Evolutionary conservation across 2,329 filamentous ascomycete species (phyloP).

Genomic region (Fusarium virguliforme): DNA sequence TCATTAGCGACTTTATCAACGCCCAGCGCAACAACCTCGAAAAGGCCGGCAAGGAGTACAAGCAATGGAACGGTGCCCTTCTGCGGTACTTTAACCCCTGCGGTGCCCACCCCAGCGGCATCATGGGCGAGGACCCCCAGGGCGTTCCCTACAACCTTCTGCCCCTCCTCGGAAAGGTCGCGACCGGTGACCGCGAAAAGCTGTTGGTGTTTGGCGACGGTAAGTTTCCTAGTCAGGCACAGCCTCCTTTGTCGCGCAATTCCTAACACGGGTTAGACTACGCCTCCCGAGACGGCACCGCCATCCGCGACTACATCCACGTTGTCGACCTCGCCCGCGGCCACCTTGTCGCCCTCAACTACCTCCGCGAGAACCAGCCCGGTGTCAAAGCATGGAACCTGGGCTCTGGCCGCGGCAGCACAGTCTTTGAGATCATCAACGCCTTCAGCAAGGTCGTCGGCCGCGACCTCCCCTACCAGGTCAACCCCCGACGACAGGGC

Average conservation of each 20-base stretch:
- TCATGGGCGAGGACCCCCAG: slow-evolving; percentile 98
- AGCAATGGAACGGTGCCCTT: slow-evolving; percentile 93
- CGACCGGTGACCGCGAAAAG: slow-evolving; percentile 94
- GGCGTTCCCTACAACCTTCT: slow-evolving; percentile 97
- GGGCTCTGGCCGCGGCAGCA: slow-evolving; percentile 93
- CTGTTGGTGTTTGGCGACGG: slow-evolving; percentile 94
- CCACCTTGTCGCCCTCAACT: slow-evolving; percentile 90
- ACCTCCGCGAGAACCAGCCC: slow-evolving; percentile 86
- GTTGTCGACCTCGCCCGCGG: slow-evolving; percentile 90
- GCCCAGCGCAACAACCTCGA: slow-evolving; percentile 86
- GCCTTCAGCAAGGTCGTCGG: slow-evolving; percentile 92
- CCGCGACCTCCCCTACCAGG: slow-evolving; percentile 87
- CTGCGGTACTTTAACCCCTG: slow-evolving; percentile 98
- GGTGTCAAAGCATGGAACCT: slow-evolving; percentile 97
- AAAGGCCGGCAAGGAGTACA: slow-evolving; percentile 83
- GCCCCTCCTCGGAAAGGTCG: slow-evolving; percentile 94
- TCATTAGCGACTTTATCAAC: slow-evolving; percentile 92
- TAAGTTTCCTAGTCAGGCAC: slow-evolving; percentile 61
- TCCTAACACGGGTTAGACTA: slow-evolving; percentile 77
- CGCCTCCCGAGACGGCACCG: slow-evolving; percentile 88
- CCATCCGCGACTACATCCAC: slow-evolving; percentile 98
- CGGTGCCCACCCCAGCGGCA: slow-evolving; percentile 92
- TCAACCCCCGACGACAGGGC: slow-evolving; percentile 85
- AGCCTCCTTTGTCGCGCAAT: neutral
- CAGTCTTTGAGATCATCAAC: slow-evolving; percentile 97